A percentile compares a stretch with the other conserved stretches of the same genome.
These are phyloP conservation scores for Rhodocollybia butyracea DNA, from an alignment of 768 basidiomycete species.

Conservation along the genomic window DNA sequence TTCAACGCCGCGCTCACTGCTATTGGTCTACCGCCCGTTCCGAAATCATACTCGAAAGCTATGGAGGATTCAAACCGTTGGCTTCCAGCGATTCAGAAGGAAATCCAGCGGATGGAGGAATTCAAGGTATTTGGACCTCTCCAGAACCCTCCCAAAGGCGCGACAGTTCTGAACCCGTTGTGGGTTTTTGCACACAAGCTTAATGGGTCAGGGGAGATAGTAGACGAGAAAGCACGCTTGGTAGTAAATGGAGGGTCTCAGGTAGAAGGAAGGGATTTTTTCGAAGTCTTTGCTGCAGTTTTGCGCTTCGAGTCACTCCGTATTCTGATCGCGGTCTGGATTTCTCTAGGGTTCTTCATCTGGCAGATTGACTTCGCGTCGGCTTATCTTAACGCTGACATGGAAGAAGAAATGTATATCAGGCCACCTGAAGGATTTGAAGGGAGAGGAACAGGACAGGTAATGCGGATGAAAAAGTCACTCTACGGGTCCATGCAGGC, in stretches of 20 bases:
- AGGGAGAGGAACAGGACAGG: too few relatives aligned
- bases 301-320: constrained; percentile 17
- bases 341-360: background rate
- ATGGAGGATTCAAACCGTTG: background rate
- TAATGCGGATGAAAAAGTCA: background rate
- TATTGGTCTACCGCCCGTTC: background rate
- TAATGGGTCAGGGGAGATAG: constrained; percentile 18
- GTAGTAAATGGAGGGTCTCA: constrained; percentile 34
- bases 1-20: background rate
- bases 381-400: constrained; percentile 1
- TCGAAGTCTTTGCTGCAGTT: constrained; percentile 24
- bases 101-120: background rate
- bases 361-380: constrained; percentile 7
- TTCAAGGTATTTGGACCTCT: background rate
- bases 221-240: constrained; percentile 12
- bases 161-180: background rate
- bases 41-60: background rate
- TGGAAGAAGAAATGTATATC: constrained; percentile 7
- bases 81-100: background rate
- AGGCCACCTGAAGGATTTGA: too few relatives aligned
- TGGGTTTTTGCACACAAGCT: constrained; percentile 6
- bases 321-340: constrained; percentile 14
- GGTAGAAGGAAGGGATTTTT: constrained; percentile 27
- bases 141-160: background rate
- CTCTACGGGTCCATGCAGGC: constrained; percentile 3